Base-by-base conservation (phyloP, 2,329 filamentous ascomycete species). In the Alternaria panax region DNA sequence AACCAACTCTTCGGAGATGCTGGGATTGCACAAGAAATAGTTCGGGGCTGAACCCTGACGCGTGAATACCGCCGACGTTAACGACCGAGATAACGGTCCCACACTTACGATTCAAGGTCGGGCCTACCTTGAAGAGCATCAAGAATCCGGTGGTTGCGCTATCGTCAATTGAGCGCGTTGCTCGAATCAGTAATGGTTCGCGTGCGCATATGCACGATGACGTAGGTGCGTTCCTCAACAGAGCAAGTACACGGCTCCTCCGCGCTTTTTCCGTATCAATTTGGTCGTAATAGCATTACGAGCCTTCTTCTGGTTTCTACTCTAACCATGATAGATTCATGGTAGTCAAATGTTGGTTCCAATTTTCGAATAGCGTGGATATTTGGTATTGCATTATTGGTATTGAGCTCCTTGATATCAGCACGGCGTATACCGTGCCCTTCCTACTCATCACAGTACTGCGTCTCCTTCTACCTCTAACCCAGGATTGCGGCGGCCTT, bases 401-500 rank as follows among this genome's bases (percentile, higher is more conserved):
- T 22, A 9, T 47, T 2, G 7, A 11, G 20, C 14, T n/a, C 16
- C 30, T 34, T 22, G 5, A n/a, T 25, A 1, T 9, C 27, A 25
- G 11, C 20, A 12, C 12, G 30, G 11, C 25, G 8, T 12, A 16
- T 34, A 6, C 4, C 5, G 2, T 32, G 18, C 30, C 1, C 14
- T 5, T 48, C 45, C 14, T 12, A 1, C 3, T n/a, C 20, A n/a
- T 22, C n/a, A 12, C 28, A 7, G 5, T 12, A 20, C 30, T 36
- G 11, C 5, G 16, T 48, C 2, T 4, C 32, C 20, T 7, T 22
- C 20, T 16, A 30, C n/a, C 12, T 41, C 20, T 60, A 68, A 5
- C 66, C 66, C 32, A 72, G 50, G 9, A 72, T 43, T 38, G 46
- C 45, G 3, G 69, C 69, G 45, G 65, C 69, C 59, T 70, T 72